phyloP scores from a whole-genome alignment of 2,329 filamentous ascomycete species.

The Colletotrichum plurivorum region DNA sequence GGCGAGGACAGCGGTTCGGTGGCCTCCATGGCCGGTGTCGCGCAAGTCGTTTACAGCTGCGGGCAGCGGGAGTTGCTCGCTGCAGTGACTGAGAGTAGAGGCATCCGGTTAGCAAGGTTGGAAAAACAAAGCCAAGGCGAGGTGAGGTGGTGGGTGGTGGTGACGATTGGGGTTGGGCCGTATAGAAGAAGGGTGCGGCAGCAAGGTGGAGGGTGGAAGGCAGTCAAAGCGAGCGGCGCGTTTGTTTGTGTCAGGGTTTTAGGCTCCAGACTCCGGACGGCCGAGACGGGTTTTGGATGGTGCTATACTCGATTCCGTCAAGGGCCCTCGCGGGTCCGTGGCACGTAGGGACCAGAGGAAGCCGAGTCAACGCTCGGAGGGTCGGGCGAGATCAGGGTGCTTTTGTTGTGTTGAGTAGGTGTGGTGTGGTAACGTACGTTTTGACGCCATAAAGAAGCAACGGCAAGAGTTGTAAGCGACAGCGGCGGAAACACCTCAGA shows the following conservation, averaged over 20 bases:
- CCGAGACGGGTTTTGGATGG: conserved; percentile 19
- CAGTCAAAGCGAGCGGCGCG: conserved; percentile 25
- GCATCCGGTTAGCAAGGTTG: conserved; percentile 38
- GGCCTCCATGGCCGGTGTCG: conserved; percentile 44
- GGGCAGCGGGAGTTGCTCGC: conserved; percentile 41
- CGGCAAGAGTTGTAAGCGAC: conserved; percentile 18
- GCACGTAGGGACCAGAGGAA: conserved; percentile 13
- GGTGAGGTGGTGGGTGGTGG: neutral
- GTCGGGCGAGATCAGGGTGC: conserved; percentile 23
- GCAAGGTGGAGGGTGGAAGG: neutral
- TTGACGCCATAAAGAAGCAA: conserved; percentile 43
- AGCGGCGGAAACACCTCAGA: conserved; percentile 15
- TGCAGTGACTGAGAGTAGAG: conserved; percentile 37
- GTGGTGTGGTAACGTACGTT: conserved; percentile 35
- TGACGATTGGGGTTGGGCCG: conserved; percentile 12
- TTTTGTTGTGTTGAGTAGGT: neutral
- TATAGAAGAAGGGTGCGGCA: conserved; percentile 19
- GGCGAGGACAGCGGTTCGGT: conserved; percentile 41
- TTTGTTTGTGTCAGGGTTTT: conserved; percentile 36
- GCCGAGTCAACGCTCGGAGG: conserved; percentile 23
- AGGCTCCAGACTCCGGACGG: conserved; percentile 25
- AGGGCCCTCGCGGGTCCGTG: conserved; percentile 36
- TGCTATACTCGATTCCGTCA: conserved; percentile 10
- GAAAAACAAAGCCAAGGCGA: conserved; percentile 1
- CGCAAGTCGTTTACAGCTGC: conserved; percentile 27